Evolutionary conservation across 169 alveolate species (phyloP).

Genomic region (Prorocentrum cordatum): DNA sequence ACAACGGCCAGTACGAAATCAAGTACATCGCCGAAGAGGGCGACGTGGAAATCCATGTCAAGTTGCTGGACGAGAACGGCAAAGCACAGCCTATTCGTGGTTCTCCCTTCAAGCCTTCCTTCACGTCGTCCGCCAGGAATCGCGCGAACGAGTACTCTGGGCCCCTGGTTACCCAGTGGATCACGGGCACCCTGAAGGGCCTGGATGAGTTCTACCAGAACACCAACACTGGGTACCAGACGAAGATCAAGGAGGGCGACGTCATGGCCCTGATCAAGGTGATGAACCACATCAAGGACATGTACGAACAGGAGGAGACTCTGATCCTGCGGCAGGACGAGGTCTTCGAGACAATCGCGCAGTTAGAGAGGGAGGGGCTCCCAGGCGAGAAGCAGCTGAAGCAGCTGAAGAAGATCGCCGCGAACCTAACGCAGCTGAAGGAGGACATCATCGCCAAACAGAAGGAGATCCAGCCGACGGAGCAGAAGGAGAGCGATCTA

Average conservation of each 20-base stretch:
- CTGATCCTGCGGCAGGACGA: conserved; percentile 75
- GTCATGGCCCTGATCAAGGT: conserved; percentile 80
- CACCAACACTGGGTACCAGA: conserved; percentile 70
- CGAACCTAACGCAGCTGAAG: conserved; percentile 11
- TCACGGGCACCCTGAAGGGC: conserved; percentile 72
- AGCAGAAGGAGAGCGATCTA: conserved; percentile 79
- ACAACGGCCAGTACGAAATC: conserved; percentile 74
- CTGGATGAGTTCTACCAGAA: conserved; percentile 75
- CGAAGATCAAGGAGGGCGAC: conserved; percentile 79
- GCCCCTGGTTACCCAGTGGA: conserved; percentile 79
- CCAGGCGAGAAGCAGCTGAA: conserved; percentile 72
- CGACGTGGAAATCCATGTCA: conserved; percentile 76
- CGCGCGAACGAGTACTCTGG: conserved; percentile 83
- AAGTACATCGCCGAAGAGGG: conserved; percentile 72
- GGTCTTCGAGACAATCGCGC: conserved; percentile 41
- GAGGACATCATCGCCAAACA: conserved; percentile 70
- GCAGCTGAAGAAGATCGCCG: conserved; percentile 17
- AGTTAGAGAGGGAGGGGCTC: conserved; percentile 61
- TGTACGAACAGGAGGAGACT: conserved; percentile 77
- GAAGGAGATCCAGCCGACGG: conserved; percentile 83
- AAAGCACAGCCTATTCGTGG: conserved; percentile 82
- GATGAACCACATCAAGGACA: conserved; percentile 81
- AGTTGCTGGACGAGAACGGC: conserved; percentile 83
- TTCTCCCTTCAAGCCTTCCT: conserved; percentile 80
- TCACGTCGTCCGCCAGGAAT: conserved; percentile 76